A percentile compares a stretch with the other conserved stretches of the same genome.
Conservation (phyloP, 768 basidiomycete genomes). For the Trametes gibbosa region DNA sequence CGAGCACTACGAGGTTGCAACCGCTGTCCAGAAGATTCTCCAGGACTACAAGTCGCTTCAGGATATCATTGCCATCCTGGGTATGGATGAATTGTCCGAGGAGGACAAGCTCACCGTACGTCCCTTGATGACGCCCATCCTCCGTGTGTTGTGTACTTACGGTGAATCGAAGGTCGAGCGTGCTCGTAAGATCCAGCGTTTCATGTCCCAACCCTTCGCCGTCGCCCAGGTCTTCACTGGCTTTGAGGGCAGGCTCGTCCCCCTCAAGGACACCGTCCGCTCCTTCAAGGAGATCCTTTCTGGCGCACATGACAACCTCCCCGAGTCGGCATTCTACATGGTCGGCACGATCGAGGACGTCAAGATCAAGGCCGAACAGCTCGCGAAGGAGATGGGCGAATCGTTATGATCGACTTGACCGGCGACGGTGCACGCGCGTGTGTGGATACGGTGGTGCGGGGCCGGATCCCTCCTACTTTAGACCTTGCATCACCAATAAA, state of each 20-base stretch:
- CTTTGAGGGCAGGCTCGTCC: conserved; percentile 95
- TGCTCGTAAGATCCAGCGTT: conserved; percentile 97
- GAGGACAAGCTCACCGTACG: conserved; percentile 98
- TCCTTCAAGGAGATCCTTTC: conserved; percentile 98
- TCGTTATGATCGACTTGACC: conserved; percentile 27
- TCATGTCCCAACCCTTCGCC: conserved; percentile 99
- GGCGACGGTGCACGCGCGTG: conserved; percentile 10
- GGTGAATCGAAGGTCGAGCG: conserved; percentile 78
- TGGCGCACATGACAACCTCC: conserved; percentile 83
- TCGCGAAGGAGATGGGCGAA: conserved; percentile 87
- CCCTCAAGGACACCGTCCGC: conserved; percentile 92
- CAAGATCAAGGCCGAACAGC: conserved; percentile 95
- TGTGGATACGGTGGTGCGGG: conserved; percentile 17
- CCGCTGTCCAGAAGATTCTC: conserved; percentile 95
- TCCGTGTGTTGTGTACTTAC: background rate
- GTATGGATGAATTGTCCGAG: conserved; percentile 99
- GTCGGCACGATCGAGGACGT: conserved; percentile 96
- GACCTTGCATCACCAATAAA: conserved; percentile 21
- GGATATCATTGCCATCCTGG: conserved; percentile 99
- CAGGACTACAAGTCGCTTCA: conserved; percentile 96
- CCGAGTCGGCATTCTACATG: conserved; percentile 99
- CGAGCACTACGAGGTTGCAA: conserved; percentile 96
- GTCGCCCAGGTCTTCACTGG: conserved; percentile 99
- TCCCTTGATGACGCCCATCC: conserved; percentile 22
- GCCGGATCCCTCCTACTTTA: conserved; percentile 19